Conservation (phyloP, 805 yeast species). For the Kuraishia capsulata region DNA sequence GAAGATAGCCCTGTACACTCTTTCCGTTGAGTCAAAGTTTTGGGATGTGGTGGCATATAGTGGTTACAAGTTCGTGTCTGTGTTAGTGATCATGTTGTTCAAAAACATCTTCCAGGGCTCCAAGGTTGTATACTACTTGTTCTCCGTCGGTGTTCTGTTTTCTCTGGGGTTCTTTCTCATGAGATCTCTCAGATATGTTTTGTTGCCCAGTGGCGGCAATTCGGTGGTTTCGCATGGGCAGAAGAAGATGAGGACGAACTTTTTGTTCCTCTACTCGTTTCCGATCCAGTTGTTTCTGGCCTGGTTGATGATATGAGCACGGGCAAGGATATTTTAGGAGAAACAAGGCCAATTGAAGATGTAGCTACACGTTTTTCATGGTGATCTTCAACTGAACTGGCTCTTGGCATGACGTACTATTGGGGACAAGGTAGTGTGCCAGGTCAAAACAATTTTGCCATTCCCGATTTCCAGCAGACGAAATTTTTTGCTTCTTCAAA, state of each 20-base stretch:
- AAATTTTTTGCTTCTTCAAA: no score
- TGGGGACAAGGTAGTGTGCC: no score
- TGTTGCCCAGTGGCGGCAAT: slow-evolving; percentile 52
- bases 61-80: slow-evolving; percentile 90
- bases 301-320: slow-evolving; percentile 48
- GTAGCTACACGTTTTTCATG: no score
- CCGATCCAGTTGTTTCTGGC: slow-evolving; percentile 68
- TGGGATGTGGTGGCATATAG: slow-evolving; percentile 85
- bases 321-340: no score
- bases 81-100: slow-evolving; percentile 45
- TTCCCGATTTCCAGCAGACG: no score
- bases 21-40: slow-evolving; percentile 59
- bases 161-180: slow-evolving; percentile 60
- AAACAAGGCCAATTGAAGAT: not conserved
- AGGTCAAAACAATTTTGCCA: no score
- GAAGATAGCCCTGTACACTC: slow-evolving; percentile 74
- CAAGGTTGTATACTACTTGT: slow-evolving; percentile 26
- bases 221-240: slow-evolving; percentile 57
- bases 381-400: no score
- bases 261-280: slow-evolving; percentile 76
- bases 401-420: no score
- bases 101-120: slow-evolving; percentile 27
- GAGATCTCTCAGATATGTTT: slow-evolving; percentile 61
- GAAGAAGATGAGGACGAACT: slow-evolving; percentile 77
- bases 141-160: slow-evolving; percentile 33